Evolutionary conservation across 148 eudicot species (phyloP), one percentile per base, ranked within the genome.

Genomic region (Rhododendron henanense): DNA sequence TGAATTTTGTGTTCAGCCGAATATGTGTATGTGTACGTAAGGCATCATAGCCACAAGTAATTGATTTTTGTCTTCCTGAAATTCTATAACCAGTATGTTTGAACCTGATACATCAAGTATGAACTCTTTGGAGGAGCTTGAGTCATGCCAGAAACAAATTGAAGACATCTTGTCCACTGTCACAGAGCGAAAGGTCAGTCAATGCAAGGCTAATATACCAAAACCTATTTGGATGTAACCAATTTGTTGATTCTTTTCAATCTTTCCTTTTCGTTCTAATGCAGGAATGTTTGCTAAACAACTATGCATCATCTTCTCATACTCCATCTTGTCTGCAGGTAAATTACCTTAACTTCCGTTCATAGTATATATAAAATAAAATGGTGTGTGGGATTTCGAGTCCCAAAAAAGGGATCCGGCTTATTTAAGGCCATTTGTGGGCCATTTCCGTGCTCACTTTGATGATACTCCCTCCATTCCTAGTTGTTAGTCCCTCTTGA

Each of bases 91-190:
- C 85, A 86, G 94, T 84, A 85, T 81, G 65, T 92, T 90, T 37
- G 95, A 95, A 87, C 96, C 93, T 45, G 91, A 93, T 81, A 91
- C 92, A 69, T 84, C 86, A 87, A 87, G 78, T 2, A 88, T 94
- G 79, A 41, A 41, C 45, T 41, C 45, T 41, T 41, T 41, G 45
- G 45, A 41, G 45, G 45, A 41, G 45, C 45, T 41, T 41, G 45
- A 41, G 45, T 41, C 45, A 41, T 41, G 45, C 45, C 45, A 41
- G 7, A 90, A 91, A 89, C 25, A 90, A 94, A 37, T 85, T 83
- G 83, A 91, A 91, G n/a, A 85, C 90, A 86, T 47, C 45, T 85
- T 93, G 82, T 82, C 90, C 7, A 93, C 90, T 13, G 89, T 93
- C 84, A 76, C 87, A 13, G 91, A 94, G 81, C 86, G 93, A 86